These are phyloP conservation scores for Aspergillus sergii DNA, from an alignment of 2,329 filamentous ascomycete genomes.

Conservation along the genomic window DNA sequence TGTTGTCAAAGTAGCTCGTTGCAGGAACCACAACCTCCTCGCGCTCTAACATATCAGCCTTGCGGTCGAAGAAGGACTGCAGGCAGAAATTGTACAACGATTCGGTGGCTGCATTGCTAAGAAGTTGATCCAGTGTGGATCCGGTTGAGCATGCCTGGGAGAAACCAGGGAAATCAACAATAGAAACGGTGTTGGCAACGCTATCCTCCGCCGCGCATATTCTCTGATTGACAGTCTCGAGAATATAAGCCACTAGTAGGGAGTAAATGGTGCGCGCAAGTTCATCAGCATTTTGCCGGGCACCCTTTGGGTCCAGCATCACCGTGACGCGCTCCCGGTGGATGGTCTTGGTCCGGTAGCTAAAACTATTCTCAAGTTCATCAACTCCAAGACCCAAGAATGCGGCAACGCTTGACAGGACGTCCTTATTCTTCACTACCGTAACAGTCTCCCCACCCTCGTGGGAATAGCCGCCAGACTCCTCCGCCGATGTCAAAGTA, in stretches of 20 bases:
- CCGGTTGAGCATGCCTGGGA: constrained; percentile 80
- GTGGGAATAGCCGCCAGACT: constrained; percentile 94
- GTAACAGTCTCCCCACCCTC: constrained; percentile 88
- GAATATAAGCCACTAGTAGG: constrained; percentile 87
- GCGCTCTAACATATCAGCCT: constrained; percentile 88
- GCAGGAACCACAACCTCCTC: constrained; percentile 89
- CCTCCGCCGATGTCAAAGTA: constrained; percentile 78
- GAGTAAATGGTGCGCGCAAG: constrained; percentile 92
- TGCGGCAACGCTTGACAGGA: constrained; percentile 82
- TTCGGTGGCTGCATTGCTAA: constrained; percentile 93
- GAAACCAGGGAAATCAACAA: constrained; percentile 97
- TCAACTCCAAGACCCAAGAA: constrained; percentile 83
- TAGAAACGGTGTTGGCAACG: constrained; percentile 89
- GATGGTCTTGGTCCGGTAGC: constrained; percentile 96
- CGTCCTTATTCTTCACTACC: constrained; percentile 90
- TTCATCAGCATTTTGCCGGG: constrained; percentile 89
- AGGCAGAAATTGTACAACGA: constrained; percentile 90
- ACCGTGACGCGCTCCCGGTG: constrained; percentile 97
- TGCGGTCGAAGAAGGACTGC: constrained; percentile 94
- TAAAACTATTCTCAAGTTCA: constrained; percentile 83
- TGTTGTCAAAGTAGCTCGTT: constrained; percentile 97
- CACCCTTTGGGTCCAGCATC: constrained; percentile 91
- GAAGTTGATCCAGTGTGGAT: constrained; percentile 84
- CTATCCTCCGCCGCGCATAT: constrained; percentile 85
- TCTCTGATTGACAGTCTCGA: constrained; percentile 88